Conservation (phyloP, 768 basidiomycete species). For the Filobasidium floriforme region DNA sequence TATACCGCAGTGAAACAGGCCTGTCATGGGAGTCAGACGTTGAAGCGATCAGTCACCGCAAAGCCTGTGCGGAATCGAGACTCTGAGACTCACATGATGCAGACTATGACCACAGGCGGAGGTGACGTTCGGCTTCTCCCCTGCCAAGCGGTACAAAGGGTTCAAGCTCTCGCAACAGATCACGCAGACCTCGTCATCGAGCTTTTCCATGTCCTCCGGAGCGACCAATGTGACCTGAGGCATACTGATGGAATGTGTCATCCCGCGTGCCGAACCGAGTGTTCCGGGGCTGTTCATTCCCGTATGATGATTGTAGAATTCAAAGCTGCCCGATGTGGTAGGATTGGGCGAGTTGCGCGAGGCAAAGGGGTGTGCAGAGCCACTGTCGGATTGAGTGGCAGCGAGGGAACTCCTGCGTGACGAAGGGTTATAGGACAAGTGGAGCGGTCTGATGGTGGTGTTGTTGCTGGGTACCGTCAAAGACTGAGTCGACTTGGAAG, state of each 20-base stretch:
- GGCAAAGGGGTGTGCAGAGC: slow-evolving; percentile 1
- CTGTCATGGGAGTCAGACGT: slow-evolving; percentile 46
- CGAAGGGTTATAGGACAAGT: not conserved
- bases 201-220: slow-evolving; percentile 42
- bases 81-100: slow-evolving; percentile 58
- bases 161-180: slow-evolving; percentile 93
- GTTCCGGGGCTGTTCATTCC: not conserved
- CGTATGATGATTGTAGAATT: not conserved
- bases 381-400: not conserved
- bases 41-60: not conserved
- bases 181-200: slow-evolving; percentile 86
- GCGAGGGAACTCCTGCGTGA: not conserved
- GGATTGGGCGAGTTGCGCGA: not conserved
- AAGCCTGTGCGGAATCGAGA: not conserved
- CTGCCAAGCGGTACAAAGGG: slow-evolving; percentile 83
- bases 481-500: not conserved
- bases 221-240: slow-evolving; percentile 31
- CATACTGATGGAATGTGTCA: slow-evolving; percentile 16
- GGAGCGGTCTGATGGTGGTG: not conserved
- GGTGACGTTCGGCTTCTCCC: slow-evolving; percentile 94
- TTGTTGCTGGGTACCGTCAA: not conserved
- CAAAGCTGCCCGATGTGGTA: not conserved
- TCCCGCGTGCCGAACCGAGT: not conserved
- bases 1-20: slow-evolving; percentile 97
- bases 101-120: slow-evolving; percentile 96